Percentiles rank a stretch among this genome's conserved stretches.
phyloP scores from a whole-genome alignment of 2,329 filamentous ascomycete species.

The Fusarium dimerum region DNA sequence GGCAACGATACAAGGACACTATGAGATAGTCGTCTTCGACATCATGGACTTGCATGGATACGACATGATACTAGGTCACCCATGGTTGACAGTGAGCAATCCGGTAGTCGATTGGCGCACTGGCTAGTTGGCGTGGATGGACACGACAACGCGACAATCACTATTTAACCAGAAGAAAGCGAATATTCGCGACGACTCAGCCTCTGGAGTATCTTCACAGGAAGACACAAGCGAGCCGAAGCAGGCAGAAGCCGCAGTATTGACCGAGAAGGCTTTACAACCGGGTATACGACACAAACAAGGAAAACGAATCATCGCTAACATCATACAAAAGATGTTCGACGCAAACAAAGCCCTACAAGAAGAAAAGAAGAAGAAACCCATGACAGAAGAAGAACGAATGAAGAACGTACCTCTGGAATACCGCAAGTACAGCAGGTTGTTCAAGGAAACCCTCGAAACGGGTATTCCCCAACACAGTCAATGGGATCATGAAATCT shows the following conservation, averaged over 20 bases:
- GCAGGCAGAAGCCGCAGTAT: no score
- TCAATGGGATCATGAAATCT: conserved; percentile 10
- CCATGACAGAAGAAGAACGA: neutral
- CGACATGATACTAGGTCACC: neutral
- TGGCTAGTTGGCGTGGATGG: neutral
- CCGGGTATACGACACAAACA: no score
- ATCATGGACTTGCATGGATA: neutral
- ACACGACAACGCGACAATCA: no score
- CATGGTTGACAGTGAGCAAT: neutral
- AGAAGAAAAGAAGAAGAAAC: neutral
- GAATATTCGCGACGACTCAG: no score
- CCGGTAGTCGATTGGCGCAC: neutral
- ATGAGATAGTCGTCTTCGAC: neutral
- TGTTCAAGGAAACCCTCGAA: conserved; percentile 17
- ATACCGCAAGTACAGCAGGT: conserved; percentile 14
- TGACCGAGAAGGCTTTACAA: no score
- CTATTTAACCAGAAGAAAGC: no score
- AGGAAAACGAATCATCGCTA: no score
- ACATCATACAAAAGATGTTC: no score
- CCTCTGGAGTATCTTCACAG: no score
- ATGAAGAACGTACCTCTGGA: conserved; percentile 12
- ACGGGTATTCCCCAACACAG: conserved; percentile 7
- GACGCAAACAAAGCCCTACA: no score
- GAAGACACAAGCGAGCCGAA: no score
- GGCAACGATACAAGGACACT: neutral